These are phyloP conservation scores for Aspergillus novoparasiticus DNA, from an alignment of 2,329 filamentous ascomycete species.

Conservation along the genomic window DNA sequence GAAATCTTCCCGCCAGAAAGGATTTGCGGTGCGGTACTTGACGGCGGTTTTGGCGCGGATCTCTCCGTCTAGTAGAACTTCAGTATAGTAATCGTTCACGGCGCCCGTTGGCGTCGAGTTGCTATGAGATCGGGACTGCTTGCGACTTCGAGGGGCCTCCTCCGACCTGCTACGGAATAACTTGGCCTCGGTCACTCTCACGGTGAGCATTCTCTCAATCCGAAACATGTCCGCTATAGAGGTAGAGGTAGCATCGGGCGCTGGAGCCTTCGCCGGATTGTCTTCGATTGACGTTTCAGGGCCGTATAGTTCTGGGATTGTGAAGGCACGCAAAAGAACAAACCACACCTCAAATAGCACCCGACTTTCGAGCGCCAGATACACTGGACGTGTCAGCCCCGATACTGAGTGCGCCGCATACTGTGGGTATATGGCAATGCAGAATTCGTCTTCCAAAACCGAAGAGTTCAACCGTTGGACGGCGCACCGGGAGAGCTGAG, in stretches of 20 bases:
- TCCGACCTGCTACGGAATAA: slow-evolving; percentile 45
- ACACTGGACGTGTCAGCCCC: slow-evolving; percentile 82
- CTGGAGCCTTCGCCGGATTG: slow-evolving; percentile 44
- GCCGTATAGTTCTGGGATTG: slow-evolving; percentile 86
- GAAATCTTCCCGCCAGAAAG: slow-evolving; percentile 55
- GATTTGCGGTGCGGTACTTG: slow-evolving; percentile 47
- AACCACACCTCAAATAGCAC: slow-evolving; percentile 98
- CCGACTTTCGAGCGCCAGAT: slow-evolving; percentile 81
- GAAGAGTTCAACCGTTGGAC: slow-evolving; percentile 89
- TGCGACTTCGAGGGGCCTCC: slow-evolving; percentile 34
- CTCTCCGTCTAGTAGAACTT: slow-evolving; percentile 52
- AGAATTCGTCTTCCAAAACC: slow-evolving; percentile 89
- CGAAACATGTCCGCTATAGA: slow-evolving; percentile 64
- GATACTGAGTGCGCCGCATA: slow-evolving; percentile 76
- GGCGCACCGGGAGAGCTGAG: slow-evolving; percentile 84
- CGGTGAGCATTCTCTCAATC: slow-evolving; percentile 62
- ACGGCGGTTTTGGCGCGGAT: slow-evolving; percentile 52
- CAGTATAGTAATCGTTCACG: slow-evolving; percentile 50
- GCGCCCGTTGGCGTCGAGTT: slow-evolving; percentile 29
- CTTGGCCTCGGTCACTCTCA: slow-evolving; percentile 65
- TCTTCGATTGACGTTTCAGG: slow-evolving; percentile 50
- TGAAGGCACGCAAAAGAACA: slow-evolving; percentile 85
- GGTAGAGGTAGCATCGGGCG: slow-evolving; percentile 30
- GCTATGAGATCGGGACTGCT: slow-evolving; percentile 35
- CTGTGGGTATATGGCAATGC: slow-evolving; percentile 92